Evolutionary conservation across 2,329 filamentous ascomycete species (phyloP), one percentile per base, ranked within the genome.

Genomic region (Sclerotinia trifoliorum): DNA sequence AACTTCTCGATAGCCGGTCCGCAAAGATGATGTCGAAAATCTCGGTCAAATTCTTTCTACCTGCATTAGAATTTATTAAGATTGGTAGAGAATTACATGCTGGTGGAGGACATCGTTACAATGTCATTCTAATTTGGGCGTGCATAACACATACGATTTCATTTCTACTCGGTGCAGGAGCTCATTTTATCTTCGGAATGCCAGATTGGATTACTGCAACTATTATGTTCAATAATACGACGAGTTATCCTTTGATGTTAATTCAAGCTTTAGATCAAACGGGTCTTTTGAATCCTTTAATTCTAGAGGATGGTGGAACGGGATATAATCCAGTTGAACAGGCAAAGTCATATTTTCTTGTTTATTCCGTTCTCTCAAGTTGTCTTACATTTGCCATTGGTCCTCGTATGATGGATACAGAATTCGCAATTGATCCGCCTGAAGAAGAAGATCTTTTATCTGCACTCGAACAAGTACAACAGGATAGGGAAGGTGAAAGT

Each of bases 361-460:
- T 90, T 69, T 89, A 87, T 71, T 83, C 87, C 4, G 89, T 88
- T 66, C 80, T 90, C 13, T 84, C 83, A 54, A 89, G 87, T 73
- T 86, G 83, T 65, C 77, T 90, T 69, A 90, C 87, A 0, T 90
- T 90, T 75, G 85, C 85, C 0, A 78, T 90, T 3, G 88, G 87
- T 0, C 87, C 88, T 0, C 79, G 82, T 17, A 78, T 90, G 51
- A 81, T 90, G 58, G 83, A 85, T 71, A 77, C 75, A 0, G 79
- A 80, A 67, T 75, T 80, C 63, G 76, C 75, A 1, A 78, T 80
- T 0, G 77, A 80, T 11, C 70, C 77, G 2, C 72, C 75, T 10
- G 73, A 76, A 7, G 73, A 77, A 1, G 63, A 68, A 32, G 67
- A 67, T 65, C 46, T 67, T 5, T 39, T 67, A 5, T 51, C 65